These are phyloP conservation scores for Psidium guajava DNA, from an alignment of 345 rosid species.

Conservation along the genomic window DNA sequence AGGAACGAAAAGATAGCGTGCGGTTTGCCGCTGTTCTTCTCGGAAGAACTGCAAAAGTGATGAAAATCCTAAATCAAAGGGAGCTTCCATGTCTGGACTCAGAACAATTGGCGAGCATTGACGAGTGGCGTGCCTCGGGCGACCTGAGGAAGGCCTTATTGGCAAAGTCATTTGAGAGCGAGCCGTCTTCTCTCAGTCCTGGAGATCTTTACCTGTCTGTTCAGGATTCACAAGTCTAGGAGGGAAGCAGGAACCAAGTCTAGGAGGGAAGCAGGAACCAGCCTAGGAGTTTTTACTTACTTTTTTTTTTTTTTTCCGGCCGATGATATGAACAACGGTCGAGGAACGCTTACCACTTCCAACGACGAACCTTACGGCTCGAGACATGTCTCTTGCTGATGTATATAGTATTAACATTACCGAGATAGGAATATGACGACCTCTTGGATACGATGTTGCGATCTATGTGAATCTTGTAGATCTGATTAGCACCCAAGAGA, in stretches of 20 bases:
- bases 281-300: not conserved
- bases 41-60: slow-evolving; percentile 43
- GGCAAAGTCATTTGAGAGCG: not conserved
- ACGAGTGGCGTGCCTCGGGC: slow-evolving; percentile 49
- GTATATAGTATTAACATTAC: not conserved
- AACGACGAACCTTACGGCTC: not conserved
- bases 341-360: not conserved
- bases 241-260: not conserved
- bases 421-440: not conserved
- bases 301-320: not conserved
- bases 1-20: slow-evolving; percentile 45
- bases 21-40: slow-evolving; percentile 46
- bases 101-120: slow-evolving; percentile 35
- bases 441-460: not conserved
- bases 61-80: slow-evolving; percentile 36
- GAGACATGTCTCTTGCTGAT: not conserved
- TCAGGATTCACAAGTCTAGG: not conserved
- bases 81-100: slow-evolving; percentile 22
- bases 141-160: slow-evolving; percentile 4
- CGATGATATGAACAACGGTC: not conserved
- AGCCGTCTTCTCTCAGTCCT: not conserved
- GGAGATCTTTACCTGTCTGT: not conserved
- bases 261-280: not conserved
- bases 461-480: not conserved
- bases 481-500: not conserved